Base-by-base conservation (phyloP, 2,329 filamentous ascomycete genomes). In the Neobulgaria alba region DNA sequence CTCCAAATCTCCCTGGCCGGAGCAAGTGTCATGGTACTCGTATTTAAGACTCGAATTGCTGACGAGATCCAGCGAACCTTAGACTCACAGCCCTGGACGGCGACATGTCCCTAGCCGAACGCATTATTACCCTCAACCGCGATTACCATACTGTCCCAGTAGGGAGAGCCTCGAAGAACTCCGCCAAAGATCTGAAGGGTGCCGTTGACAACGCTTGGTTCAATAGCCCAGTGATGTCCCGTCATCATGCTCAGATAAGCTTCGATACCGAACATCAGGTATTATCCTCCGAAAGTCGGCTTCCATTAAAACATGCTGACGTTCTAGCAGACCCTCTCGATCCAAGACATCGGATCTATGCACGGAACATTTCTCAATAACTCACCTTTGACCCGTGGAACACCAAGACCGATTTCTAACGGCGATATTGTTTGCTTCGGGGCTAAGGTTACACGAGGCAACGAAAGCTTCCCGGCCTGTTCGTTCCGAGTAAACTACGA, bases 151-250 rank as follows among this genome's bases (percentile, higher is more conserved):
- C 40, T 10, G 43, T 55, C 17, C 41, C 41, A 10, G 59, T 73
- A 42, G 68, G 69, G 4, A 61, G 69, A 46, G 61, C 69, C 0
- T 72, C 68, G 10, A 71, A 69, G 51, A 64, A 63, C 16, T 34
- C 58, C 0, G 56, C 55, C 30, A 72, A 72, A 36, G 66, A 67
- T 8, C 63, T 67, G 29, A 37, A 64, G 49, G 57, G 67, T 51
- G 56, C 61, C 45, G 29, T 51, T 4, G 60, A 72, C 49, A 87
- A 86, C 58, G 75, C 69, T 12, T 85, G 70, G 69, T 82, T 85
- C 43, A 74, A 85, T 49, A 82, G 75, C 42, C 75, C 81, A 0
- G 81, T 86, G 26, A 81, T 87, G 67, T 85, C 81, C 17, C 69
- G 82, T 33, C 58, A 74, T 9, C 82, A 87, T 61, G 83, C 82